Conservation (phyloP, 176 grass and related monocot species). For the Eleusine indica region DNA sequence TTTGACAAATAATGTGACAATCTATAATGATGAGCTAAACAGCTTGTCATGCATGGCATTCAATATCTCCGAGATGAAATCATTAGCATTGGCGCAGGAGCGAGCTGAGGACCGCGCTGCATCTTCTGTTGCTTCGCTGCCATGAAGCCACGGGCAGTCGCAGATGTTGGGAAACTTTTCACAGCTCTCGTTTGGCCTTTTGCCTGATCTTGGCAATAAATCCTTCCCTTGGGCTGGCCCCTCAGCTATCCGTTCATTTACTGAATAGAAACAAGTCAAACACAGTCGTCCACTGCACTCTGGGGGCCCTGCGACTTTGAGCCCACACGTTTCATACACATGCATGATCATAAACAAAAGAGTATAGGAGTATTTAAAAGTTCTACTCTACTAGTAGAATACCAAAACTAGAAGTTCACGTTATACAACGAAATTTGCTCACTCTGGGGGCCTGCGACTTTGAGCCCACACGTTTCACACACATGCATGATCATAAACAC, state of each 20-base stretch:
- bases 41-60: constrained; percentile 25
- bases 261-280: constrained; percentile 48
- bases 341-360: neutral
- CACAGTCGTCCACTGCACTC: constrained; percentile 24
- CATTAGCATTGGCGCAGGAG: constrained; percentile 38
- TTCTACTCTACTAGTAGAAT: too few species aligned
- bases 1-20: too few species aligned
- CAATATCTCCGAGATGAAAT: constrained; percentile 44
- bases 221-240: constrained; percentile 17
- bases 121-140: constrained; percentile 40
- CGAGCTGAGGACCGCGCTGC: constrained; percentile 28
- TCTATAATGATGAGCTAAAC: too few species aligned
- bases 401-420: too few species aligned
- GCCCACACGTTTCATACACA: constrained; percentile 25
- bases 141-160: constrained; percentile 26
- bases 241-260: constrained; percentile 30
- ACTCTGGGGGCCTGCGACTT: neutral
- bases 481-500: neutral
- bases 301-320: constrained; percentile 9
- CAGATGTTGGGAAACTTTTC: constrained; percentile 54
- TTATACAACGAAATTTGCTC: too few species aligned
- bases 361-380: too few species aligned
- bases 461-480: constrained; percentile 31
- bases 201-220: constrained; percentile 47
- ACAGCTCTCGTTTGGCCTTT: constrained; percentile 39